phyloP scores from a whole-genome alignment of 2,329 filamentous ascomycete genomes.

The Claviceps sp. region DNA sequence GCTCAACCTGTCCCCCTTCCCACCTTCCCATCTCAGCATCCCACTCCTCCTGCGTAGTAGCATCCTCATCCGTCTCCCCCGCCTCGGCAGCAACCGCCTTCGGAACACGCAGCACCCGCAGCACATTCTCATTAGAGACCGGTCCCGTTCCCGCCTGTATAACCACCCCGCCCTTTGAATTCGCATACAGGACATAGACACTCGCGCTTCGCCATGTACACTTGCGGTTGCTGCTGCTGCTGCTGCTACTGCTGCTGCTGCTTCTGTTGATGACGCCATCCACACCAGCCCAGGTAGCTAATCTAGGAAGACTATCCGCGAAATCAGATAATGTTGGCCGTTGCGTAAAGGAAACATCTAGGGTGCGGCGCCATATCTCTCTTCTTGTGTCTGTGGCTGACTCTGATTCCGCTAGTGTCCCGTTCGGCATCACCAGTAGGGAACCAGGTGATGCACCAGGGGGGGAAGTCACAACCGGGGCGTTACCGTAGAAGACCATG shows the following conservation, averaged over 20 bases:
- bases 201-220: background rate
- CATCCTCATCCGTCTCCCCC: conserved; percentile 13
- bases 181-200: background rate
- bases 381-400: too few species aligned
- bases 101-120: background rate
- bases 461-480: background rate
- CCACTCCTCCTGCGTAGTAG: conserved; percentile 9
- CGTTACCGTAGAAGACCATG: conserved; percentile 4
- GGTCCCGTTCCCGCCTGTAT: background rate
- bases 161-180: background rate
- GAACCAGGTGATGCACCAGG: background rate
- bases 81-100: background rate
- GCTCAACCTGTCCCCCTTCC: background rate
- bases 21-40: conserved; percentile 9
- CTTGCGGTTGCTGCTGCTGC: too few species aligned
- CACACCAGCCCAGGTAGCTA: background rate
- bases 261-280: background rate
- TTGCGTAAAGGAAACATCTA: background rate
- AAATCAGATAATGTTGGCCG: background rate
- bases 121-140: background rate
- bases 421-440: too few species aligned
- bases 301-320: background rate
- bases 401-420: too few species aligned
- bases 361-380: background rate
- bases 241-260: background rate